Conservation (phyloP, 148 eudicot species). For the Pouteria glomerata region DNA sequence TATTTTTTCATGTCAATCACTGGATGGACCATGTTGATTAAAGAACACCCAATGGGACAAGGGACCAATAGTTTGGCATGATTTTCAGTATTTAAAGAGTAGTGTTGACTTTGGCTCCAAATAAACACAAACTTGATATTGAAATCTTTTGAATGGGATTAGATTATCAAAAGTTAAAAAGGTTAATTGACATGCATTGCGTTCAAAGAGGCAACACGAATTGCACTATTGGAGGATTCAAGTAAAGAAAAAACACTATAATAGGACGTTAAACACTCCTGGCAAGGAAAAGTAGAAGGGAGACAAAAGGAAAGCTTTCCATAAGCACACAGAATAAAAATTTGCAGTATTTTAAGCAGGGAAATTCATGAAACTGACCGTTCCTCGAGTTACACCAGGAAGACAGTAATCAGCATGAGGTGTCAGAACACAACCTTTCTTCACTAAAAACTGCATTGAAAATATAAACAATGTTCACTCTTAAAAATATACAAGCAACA, state of each 20-base stretch:
- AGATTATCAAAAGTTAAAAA: neutral
- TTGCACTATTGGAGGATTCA: neutral
- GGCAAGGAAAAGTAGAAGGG: neutral
- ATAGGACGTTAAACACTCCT: neutral
- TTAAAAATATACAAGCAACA: neutral
- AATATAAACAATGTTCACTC: neutral
- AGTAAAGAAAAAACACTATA: too few relatives aligned
- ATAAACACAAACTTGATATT: neutral
- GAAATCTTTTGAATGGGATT: neutral
- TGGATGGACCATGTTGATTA: neutral
- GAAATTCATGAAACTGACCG: slow-evolving; percentile 52
- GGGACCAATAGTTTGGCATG: neutral
- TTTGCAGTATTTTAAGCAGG: neutral
- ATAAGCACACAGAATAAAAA: neutral
- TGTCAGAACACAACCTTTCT: slow-evolving; percentile 74
- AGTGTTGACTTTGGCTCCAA: neutral
- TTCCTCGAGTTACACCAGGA: slow-evolving; percentile 94
- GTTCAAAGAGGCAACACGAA: neutral
- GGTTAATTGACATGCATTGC: neutral
- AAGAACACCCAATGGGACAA: neutral
- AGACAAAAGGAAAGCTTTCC: neutral
- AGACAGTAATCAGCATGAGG: slow-evolving; percentile 98
- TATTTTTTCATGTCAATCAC: neutral
- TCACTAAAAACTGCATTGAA: slow-evolving; percentile 82
- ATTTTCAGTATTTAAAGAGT: neutral